Evolutionary conservation across 805 yeast genomes (phyloP).

Genomic region (Lachancea cidri): DNA sequence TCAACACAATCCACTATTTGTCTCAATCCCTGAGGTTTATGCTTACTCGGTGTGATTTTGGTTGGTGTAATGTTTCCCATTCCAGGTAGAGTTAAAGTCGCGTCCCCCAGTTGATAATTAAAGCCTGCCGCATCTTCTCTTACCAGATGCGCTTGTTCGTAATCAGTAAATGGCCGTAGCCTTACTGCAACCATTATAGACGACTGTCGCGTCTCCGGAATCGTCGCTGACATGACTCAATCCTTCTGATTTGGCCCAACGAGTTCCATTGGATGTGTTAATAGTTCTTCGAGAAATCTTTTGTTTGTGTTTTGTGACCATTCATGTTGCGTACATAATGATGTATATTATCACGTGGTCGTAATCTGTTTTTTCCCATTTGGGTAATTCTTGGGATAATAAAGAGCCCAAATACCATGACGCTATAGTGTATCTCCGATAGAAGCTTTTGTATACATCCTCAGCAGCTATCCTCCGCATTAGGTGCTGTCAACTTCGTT

Average conservation of each 20-base stretch:
- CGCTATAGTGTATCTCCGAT: no score
- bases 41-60: slow-evolving; percentile 1
- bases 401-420: no score
- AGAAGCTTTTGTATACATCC: no score
- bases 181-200: slow-evolving; percentile 75
- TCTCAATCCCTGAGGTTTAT: slow-evolving; percentile 49
- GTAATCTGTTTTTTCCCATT: no score
- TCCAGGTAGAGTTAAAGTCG: slow-evolving; percentile 7
- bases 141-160: slow-evolving; percentile 48
- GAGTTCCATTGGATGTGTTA: not conserved
- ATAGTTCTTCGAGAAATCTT: not conserved
- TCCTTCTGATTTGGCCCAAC: not conserved
- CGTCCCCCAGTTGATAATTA: slow-evolving; percentile 7
- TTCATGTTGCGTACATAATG: not conserved
- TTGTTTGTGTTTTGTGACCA: not conserved
- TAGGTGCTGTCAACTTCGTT: no score
- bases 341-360: no score
- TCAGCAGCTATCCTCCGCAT: no score
- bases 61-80: slow-evolving; percentile 5
- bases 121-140: slow-evolving; percentile 23
- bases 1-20: slow-evolving; percentile 76
- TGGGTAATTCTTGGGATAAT: no score
- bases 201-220: slow-evolving; percentile 37
- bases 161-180: slow-evolving; percentile 72
- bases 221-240: slow-evolving; percentile 2